Evolutionary conservation across 441 rosid genomes (phyloP).

Genomic region (Pelargonium myrrhifolium): DNA sequence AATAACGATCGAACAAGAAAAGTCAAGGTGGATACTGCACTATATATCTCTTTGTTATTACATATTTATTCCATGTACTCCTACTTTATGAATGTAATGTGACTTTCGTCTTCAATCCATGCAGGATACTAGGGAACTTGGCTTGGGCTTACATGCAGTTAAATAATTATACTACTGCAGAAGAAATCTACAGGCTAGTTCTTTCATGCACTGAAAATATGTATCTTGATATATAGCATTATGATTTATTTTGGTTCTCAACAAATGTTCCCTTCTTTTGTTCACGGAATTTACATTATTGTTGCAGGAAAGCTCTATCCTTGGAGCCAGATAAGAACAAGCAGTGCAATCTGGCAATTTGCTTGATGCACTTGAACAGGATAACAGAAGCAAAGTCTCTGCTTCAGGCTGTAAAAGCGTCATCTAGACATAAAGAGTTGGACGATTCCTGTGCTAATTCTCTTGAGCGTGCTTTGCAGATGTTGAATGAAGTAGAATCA

Average conservation of each 20-base stretch:
- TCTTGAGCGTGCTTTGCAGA: conserved; percentile 56
- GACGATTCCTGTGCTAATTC: conserved; percentile 63
- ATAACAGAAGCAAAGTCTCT: conserved; percentile 62
- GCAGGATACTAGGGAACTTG: conserved; percentile 71
- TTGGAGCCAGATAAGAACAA: conserved; percentile 67
- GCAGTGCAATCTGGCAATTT: conserved; percentile 67
- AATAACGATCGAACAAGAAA: conserved; percentile 62
- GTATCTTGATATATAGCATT: neutral
- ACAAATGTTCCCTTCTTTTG: neutral
- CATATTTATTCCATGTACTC: neutral
- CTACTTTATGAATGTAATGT: neutral
- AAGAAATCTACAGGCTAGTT: conserved; percentile 59
- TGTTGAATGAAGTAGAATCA: conserved; percentile 40
- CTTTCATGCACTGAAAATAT: neutral
- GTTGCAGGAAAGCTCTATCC: conserved; percentile 54
- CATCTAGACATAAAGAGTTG: conserved; percentile 31
- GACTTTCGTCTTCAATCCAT: conserved; percentile 4
- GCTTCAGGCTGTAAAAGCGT: conserved; percentile 41
- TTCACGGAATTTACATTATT: neutral
- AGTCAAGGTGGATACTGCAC: conserved; percentile 40
- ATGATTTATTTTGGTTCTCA: neutral
- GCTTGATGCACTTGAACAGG: conserved; percentile 67
- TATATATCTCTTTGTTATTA: neutral
- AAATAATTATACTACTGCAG: conserved; percentile 66
- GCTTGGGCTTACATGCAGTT: conserved; percentile 88